Base-by-base conservation (phyloP, 768 basidiomycete species). In the Boletus rufocinnamomeus region DNA sequence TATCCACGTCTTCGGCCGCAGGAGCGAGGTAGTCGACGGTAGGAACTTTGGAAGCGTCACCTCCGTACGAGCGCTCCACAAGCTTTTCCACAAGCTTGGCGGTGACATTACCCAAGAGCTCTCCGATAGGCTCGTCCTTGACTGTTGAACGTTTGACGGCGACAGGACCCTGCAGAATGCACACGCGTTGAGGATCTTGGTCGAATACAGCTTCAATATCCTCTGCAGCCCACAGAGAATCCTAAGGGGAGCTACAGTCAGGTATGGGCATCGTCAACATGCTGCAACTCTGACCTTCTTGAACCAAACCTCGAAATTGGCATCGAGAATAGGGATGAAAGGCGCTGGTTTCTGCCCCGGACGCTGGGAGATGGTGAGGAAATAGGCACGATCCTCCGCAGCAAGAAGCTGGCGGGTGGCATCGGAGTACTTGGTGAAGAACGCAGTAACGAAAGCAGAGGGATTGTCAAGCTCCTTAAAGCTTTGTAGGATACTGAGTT, bases 161-260 rank as follows among this genome's bases (percentile, higher is more conserved):
- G 50, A 99, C 89, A 16, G 97, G 97, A 23, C 97, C 97, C 76
- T 97, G 95, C 52, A 99, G 84, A 66, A 99, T 96, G 69, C 94
- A 96, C 28, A 98, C 95, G 61, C 97, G 89, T 74, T 99, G 93
- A 27, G 96, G 96, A 74, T 98, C 97, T 76, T 96, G 94, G 76
- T 98, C 97, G 69, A 98, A 97, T 43, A 99, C 95, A 16, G 95
- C 96, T 60, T 98, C 97, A 63, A 98, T 95, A 72, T 99, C 97
- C 74, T 98, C 96, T 3, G 94, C 91, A 41, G 91, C 91, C 95
- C 96, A 98, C 13, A 98, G 84, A 8, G 96, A 98, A 73, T 98
- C 96, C 91, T 93, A 64, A 23, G 51, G 4, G 19, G 14, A 61
- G 13, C 23, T 32, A 55, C 27, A 25, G 53, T 72, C 28, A 64